Conservation (phyloP, 2,329 filamentous ascomycete species). For the Lecanicillium sp. region DNA sequence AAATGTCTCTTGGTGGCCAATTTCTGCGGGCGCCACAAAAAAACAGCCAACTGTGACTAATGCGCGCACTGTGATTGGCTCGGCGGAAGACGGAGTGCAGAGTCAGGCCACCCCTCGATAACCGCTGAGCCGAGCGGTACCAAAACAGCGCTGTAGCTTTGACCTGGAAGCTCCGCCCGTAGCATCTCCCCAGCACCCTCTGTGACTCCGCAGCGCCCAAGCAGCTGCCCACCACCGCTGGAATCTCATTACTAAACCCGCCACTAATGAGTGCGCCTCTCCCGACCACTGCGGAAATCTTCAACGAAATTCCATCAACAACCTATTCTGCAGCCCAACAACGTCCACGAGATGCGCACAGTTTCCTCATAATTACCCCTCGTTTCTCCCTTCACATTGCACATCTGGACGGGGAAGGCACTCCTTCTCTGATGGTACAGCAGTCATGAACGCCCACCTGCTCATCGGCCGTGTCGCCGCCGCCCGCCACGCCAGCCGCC, state of each 20-base stretch:
- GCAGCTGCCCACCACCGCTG: background rate
- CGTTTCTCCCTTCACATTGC: background rate
- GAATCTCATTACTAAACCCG: conserved; percentile 10
- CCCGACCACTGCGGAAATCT: conserved; percentile 1
- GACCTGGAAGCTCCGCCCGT: too few species aligned
- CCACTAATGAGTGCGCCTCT: background rate
- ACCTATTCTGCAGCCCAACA: background rate
- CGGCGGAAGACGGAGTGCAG: conserved; percentile 27
- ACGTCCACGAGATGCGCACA: conserved; percentile 1
- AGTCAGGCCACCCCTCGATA: conserved; percentile 24
- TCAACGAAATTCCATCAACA: conserved; percentile 8
- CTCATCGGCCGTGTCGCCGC: conserved; percentile 35
- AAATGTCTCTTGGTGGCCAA: background rate
- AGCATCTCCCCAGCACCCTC: too few species aligned
- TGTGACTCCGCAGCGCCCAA: too few species aligned
- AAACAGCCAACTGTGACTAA: conserved; percentile 24
- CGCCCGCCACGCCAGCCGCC: conserved; percentile 33
- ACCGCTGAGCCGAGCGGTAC: conserved; percentile 23
- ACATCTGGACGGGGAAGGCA: background rate
- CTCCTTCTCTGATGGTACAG: conserved; percentile 19
- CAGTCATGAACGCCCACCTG: conserved; percentile 38
- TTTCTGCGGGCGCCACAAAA: conserved; percentile 3
- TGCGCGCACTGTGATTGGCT: conserved; percentile 30
- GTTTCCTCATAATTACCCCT: background rate
- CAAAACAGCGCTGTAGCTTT: background rate